Evolutionary conservation across 148 eudicot genomes (phyloP), one percentile per base, ranked within the genome.

Genomic region (Chenopodium formosanum): DNA sequence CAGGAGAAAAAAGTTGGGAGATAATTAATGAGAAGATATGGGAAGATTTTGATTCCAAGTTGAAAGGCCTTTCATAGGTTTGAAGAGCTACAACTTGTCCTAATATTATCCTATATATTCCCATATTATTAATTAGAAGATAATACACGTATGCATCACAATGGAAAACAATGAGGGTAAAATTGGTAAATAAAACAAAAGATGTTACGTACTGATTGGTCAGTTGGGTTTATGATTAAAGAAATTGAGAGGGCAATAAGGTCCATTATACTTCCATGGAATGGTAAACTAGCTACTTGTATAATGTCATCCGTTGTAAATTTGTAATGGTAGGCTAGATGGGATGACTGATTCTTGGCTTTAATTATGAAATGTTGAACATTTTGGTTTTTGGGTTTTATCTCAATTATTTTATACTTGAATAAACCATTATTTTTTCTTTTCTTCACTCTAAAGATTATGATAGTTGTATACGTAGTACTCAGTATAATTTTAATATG

Each of bases 1-100:
- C 73, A 64, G 73, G 78, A 65, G 73, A 48, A 81, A 73, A 74
- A 74, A 81, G 70, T 48, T 65, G 70, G 40, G 68, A 64, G 40
- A 62, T 37, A 67, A 27, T 11, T 56, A 27, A 2, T 20, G 69
- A 32, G 23, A 44, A 72, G 73, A 74, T 74, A 63, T 73, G 22
- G 78, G 0, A 65, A 74, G 20, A 58, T 63, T 81, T 67, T 48
- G 73, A 67, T 79, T 70, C 70, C 29, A 53, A 58, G 4, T 52
- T 52, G 53, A 58, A 71, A 79, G n/a, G 2, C 69, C 76, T 71
- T 56, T 79, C 69, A 79, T 7, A 56, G 9, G 56, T 9, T 7
- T 79, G 76, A 79, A 79, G 50, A 34, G 44, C 44, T 40, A 40
- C 44, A 40, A 40, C 44, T 40, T 40, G 44, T 40, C 44, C 40